Evolutionary conservation across 116 monocot genomes (phyloP), one percentile per base, ranked within the genome.

Genomic region (Trichopus zeylanicus): DNA sequence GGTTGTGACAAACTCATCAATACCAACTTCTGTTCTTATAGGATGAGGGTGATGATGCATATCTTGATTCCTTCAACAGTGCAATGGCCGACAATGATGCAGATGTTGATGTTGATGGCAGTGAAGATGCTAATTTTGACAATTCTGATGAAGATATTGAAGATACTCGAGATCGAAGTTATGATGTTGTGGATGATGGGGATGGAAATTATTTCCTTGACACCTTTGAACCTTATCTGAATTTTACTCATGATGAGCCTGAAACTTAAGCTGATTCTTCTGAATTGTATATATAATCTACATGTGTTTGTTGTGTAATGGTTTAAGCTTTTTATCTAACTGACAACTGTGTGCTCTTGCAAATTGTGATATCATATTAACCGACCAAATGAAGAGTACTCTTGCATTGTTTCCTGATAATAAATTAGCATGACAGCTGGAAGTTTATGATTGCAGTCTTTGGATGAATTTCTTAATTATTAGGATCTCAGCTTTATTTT

Each of bases 21-120:
- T 18, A 16, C 5, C 9, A 20, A 22, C 37, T 38, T 38, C 11
- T 59, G 35, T 59, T 29, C 7, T 59, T 21, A 13, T 57, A 94
- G 83, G 86, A 83, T 66, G 82, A 85, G 29, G 73, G 31, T 15
- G 83, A 83, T 38, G 80, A 81, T 12, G 69, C 63, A 48, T 81
- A 92, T 48, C 68, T 84, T 46, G 62, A 69, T 39, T 58, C 70
- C 27, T 74, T 64, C n/a, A 46, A 75, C 53, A 52, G 24, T 38
- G 28, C 47, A 16, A 24, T 39, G 10, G 35, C 9, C 19, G 34
- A 10, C 0, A 21, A 10, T 6, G 55, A 59, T 26, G 21, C 11
- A 24, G 58, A 72, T 29, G 32, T 7, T 6, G 55, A 59, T 26
- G 21, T 16, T 28, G 58, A 72, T 29, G 32, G 28, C 57, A 67